These are phyloP conservation scores for Aspergillus fijiensis DNA, from an alignment of 2,329 filamentous ascomycete species.

Conservation along the genomic window DNA sequence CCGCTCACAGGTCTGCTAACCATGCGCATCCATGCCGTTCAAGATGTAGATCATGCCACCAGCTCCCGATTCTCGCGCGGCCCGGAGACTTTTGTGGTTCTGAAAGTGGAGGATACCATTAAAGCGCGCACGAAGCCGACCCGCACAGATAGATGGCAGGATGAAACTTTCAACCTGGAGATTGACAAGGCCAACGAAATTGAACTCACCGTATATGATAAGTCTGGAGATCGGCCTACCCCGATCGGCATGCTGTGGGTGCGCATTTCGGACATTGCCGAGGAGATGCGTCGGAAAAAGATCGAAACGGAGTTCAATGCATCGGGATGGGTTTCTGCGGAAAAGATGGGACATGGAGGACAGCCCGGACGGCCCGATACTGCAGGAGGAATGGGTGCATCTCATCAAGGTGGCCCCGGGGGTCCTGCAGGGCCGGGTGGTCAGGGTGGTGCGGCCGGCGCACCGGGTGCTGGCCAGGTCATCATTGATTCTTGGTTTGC, in stretches of 20 bases:
- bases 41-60: conserved; percentile 90
- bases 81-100: conserved; percentile 90
- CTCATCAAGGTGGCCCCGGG: conserved; percentile 27
- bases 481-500: conserved; percentile 94
- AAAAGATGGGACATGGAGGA: conserved; percentile 75
- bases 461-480: conserved; percentile 34
- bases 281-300: conserved; percentile 95
- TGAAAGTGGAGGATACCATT: conserved; percentile 94
- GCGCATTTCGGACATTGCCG: conserved; percentile 91
- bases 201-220: conserved; percentile 96
- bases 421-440: conserved; percentile 26
- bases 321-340: conserved; percentile 95
- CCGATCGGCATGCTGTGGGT: conserved; percentile 97
- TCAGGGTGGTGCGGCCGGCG: conserved; percentile 31
- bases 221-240: conserved; percentile 82
- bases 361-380: conserved; percentile 52
- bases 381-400: conserved; percentile 50
- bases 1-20: conserved; percentile 89
- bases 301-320: conserved; percentile 94
- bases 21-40: conserved; percentile 82
- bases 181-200: conserved; percentile 99
- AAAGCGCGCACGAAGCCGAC: conserved; percentile 84
- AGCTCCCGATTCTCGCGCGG: conserved; percentile 80
- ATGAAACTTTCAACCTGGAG: conserved; percentile 85
- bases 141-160: conserved; percentile 85